Base-by-base conservation (phyloP, 257 asterid genomes). In the Solanum arcanum region DNA sequence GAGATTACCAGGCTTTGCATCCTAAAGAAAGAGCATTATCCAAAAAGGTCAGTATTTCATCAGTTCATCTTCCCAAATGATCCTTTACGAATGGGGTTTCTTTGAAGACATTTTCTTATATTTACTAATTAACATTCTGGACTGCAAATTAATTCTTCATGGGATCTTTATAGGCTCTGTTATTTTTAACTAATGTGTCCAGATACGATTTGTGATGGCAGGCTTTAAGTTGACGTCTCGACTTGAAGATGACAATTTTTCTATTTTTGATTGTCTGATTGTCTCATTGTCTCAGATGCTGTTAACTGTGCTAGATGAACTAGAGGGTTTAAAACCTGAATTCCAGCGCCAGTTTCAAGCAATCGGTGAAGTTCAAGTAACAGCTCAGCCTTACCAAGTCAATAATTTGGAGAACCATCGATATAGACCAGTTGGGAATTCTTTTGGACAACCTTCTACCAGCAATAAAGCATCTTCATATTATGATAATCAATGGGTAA, bases 291-390 rank as follows among this genome's bases (percentile, higher is more conserved):
- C 31, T 86, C 89, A 95, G 98, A 94, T 88, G 90, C 89, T 94
- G 91, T 84, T 72, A n/a, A 77, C 86, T 56, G 98, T 95, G 90
- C 83, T 96, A 66, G 94, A 94, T 87, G 98, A 96, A 94, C 93
- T 96, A 68, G 99, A 96, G 92, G 85, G 62, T n/a, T 87, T 96
- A 89, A 94, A 93, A 89, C 98, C 99, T 44, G 87, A 93, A 87
- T 92, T 91, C 86, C 91, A 76, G 25, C 91, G 88, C 75, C 94
- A 92, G 88, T 52, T 90, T 56, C 94, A 92, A 83, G 92, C 91
- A 86, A 89, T 46, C 76, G 89, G 91, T 68, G 90, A 86, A 87
- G 93, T 72, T 86, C 89, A 91, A 87, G 88, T 89, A 78, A 60
- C 89, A 31, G 66, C 91, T 88, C 92, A 90, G 85, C 46, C 49